A percentile compares a stretch with the other conserved stretches of the same genome.
Conservation (phyloP, 139 green algal genomes). For the Haematococcus sp. region DNA sequence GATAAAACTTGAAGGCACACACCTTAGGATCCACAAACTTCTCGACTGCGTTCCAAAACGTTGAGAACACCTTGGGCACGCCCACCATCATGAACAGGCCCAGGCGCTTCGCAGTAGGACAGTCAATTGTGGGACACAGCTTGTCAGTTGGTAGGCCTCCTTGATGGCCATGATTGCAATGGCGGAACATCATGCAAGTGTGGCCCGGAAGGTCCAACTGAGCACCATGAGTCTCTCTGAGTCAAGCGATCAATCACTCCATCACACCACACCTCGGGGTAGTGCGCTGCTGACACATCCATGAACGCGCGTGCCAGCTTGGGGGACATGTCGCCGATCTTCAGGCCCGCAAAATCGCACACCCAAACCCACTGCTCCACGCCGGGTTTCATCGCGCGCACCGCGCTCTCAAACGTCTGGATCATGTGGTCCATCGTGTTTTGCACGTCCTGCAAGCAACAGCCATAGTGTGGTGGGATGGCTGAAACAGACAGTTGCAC, state of each 20-base stretch:
- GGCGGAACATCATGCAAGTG: not conserved
- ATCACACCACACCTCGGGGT: conserved; percentile 49
- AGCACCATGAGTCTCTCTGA: not conserved
- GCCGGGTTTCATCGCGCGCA: conserved; percentile 46
- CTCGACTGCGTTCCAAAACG: conserved; percentile 62
- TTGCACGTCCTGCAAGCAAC: not conserved
- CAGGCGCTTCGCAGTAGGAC: conserved; percentile 36
- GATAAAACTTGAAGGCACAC: not conserved
- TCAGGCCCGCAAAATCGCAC: conserved; percentile 52
- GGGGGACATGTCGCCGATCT: conserved; percentile 48
- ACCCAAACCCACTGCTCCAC: conserved; percentile 74
- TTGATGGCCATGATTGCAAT: too few relatives aligned
- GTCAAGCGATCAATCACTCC: not conserved
- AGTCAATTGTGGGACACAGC: not conserved
- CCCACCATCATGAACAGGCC: conserved; percentile 69
- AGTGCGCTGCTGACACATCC: conserved; percentile 63
- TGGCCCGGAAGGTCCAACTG: not conserved
- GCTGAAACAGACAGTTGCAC: too few relatives aligned
- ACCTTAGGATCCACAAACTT: conserved; percentile 60
- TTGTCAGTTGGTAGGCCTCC: not conserved
- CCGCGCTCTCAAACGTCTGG: conserved; percentile 46
- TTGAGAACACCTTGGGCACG: conserved; percentile 61
- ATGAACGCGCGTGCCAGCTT: conserved; percentile 67
- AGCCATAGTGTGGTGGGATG: too few relatives aligned
- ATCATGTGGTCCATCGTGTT: conserved; percentile 60